Conservation (phyloP, 1,139 yeast genomes). For the Saccharomyces hybrid region DNA sequence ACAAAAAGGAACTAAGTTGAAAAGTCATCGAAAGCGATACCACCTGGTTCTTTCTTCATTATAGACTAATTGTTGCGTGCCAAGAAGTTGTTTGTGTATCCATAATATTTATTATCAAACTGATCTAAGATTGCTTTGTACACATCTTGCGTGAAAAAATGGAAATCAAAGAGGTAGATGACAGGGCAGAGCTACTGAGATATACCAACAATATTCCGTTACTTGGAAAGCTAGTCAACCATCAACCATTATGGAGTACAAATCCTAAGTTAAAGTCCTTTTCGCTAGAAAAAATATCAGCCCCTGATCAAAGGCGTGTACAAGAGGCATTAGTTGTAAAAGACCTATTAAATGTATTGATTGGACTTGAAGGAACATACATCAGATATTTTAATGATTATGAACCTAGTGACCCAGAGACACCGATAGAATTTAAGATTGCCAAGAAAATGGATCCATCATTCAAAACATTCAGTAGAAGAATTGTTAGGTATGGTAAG, state of each 20-base stretch:
- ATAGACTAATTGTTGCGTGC: not conserved
- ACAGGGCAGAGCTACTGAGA: slow-evolving; percentile 12
- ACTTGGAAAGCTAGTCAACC: slow-evolving; percentile 26
- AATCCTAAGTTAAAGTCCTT: slow-evolving; percentile 35
- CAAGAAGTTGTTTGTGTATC: not conserved
- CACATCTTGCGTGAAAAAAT: slow-evolving; percentile 6
- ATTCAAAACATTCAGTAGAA: slow-evolving; percentile 61
- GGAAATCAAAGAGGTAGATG: slow-evolving; percentile 19
- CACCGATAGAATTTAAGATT: slow-evolving; percentile 57
- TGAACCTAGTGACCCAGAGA: slow-evolving; percentile 33
- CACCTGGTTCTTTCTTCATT: not conserved
- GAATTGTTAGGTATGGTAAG: slow-evolving; percentile 55
- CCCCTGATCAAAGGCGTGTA: slow-evolving; percentile 35
- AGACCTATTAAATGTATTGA: slow-evolving; percentile 59
- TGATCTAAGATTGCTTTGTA: not conserved
- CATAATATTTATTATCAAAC: not conserved
- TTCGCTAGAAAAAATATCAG: slow-evolving; percentile 31
- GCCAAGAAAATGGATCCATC: slow-evolving; percentile 69
- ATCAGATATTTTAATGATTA: slow-evolving; percentile 60
- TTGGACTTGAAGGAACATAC: slow-evolving; percentile 76
- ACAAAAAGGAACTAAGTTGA: not conserved
- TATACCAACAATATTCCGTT: slow-evolving; percentile 6
- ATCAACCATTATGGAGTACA: slow-evolving; percentile 30
- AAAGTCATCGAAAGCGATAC: not conserved
- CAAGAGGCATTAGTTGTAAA: slow-evolving; percentile 69